These are phyloP conservation scores for Lactarius quietus DNA, from an alignment of 768 basidiomycete genomes.

Conservation along the genomic window DNA sequence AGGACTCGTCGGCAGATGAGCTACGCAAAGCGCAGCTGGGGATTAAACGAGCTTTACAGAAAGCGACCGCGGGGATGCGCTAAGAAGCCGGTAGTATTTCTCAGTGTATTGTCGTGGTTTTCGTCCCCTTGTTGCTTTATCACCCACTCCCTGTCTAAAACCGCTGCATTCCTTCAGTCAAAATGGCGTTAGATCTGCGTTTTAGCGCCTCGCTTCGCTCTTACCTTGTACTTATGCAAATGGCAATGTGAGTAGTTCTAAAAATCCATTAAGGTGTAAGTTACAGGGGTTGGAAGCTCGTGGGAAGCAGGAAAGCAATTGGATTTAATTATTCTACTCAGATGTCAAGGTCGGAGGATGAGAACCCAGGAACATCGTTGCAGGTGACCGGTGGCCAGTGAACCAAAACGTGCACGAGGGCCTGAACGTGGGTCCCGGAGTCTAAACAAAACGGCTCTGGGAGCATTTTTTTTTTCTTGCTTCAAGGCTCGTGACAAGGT, in stretches of 20 bases:
- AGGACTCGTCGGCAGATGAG: conserved; percentile 90
- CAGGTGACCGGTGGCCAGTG: background rate
- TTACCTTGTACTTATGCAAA: conserved; percentile 1
- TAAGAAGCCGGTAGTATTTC: conserved; percentile 35
- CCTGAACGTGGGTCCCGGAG: too few species aligned
- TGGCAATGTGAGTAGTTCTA: background rate
- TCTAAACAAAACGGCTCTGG: conserved; percentile 4
- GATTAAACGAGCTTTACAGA: conserved; percentile 97
- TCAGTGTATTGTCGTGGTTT: background rate
- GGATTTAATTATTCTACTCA: background rate
- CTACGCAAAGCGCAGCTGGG: conserved; percentile 92
- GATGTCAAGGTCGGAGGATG: background rate
- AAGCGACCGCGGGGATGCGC: conserved; percentile 90
- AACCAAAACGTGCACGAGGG: background rate
- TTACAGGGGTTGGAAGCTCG: background rate
- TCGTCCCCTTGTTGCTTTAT: conserved; percentile 23
- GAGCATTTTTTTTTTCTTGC: background rate
- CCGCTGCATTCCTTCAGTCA: conserved; percentile 19
- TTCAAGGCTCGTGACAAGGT: background rate
- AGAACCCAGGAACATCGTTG: conserved; percentile 6
- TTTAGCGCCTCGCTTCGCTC: background rate
- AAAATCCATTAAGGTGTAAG: background rate
- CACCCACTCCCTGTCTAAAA: conserved; percentile 19
- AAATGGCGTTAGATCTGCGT: conserved; percentile 10
- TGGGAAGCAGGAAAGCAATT: background rate